Evolutionary conservation across 768 basidiomycete species (phyloP), one percentile per base, ranked within the genome.

Genomic region (Tremella yokohamensis): DNA sequence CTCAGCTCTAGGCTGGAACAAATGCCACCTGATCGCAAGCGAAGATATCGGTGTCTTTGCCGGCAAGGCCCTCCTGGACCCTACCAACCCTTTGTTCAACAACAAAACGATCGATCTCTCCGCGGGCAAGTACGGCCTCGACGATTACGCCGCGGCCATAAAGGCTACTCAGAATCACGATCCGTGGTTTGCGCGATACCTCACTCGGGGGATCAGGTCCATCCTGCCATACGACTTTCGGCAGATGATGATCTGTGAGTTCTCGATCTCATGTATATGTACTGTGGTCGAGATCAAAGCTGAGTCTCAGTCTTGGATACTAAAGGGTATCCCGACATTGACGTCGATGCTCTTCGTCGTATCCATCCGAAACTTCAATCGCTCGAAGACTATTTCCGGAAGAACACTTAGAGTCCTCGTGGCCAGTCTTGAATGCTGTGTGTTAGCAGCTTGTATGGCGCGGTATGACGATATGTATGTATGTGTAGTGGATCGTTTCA

Each of bases 1-100:
- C 26, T 54, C 64, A 6, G 34, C 56, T 25, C 15, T 63, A 4
- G 51, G 56, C 11, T 49, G 61, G 15, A 57, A 61, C 24, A 3
- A 26, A 16, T 18, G 59, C 44, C 54, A 66, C 26, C 51, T 73
- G 29, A 66, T 74, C 16, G 62, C 68, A 4, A 49, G 49, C 2
- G 59, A 64, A 22, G 73, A 72, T 48, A 70, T 72, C 26, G 71
- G 71, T 38, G 51, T 40, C 16, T 63, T 74, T 52, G 70, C 60
- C 11, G 67, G 58, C 9, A 59, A 68, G 34, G 70, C 70, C 13
- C 54, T 74, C 7, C 49, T 63, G 29, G 18, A 57, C 20, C 72
- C 70, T 7, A 48, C 52, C 15, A 39, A 61, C 26, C 50, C 49
- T 29, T 8, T 37, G 2, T 62, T 50, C 26, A 57, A 66, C 1